Evolutionary conservation across 805 yeast species (phyloP).

Genomic region (Suhomyces faveliae): DNA sequence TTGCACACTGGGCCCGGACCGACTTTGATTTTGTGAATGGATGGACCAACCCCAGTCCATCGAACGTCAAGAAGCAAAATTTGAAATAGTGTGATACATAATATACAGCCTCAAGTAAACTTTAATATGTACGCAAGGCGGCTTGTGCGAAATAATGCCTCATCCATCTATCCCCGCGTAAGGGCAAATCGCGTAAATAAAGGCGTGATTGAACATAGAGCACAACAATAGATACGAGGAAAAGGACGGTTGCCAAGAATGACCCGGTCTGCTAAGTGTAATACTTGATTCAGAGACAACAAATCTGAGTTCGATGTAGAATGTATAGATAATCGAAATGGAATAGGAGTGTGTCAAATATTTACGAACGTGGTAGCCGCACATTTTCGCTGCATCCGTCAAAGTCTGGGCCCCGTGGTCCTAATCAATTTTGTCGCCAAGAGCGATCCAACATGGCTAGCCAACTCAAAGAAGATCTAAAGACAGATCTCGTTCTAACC

Average conservation of each 20-base stretch:
- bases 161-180: neutral
- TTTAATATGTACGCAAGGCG: neutral
- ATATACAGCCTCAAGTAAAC: neutral
- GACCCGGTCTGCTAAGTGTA: neutral
- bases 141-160: neutral
- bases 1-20: slow-evolving; percentile 54
- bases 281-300: no score
- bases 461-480: neutral
- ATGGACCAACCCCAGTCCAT: slow-evolving; percentile 37
- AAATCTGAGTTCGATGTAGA: no score
- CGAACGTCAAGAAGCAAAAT: slow-evolving; percentile 14
- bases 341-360: neutral
- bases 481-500: neutral
- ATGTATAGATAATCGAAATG: no score
- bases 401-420: neutral
- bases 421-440: neutral
- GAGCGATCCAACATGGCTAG: neutral
- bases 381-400: neutral
- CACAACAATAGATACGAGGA: neutral
- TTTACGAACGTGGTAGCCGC: neutral
- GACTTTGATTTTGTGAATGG: slow-evolving; percentile 41
- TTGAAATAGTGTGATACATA: neutral
- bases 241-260: neutral
- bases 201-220: no score
- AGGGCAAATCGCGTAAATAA: no score